Conservation (phyloP, 2,329 filamentous ascomycete species). For the Sporothrix brunneoviolacea region DNA sequence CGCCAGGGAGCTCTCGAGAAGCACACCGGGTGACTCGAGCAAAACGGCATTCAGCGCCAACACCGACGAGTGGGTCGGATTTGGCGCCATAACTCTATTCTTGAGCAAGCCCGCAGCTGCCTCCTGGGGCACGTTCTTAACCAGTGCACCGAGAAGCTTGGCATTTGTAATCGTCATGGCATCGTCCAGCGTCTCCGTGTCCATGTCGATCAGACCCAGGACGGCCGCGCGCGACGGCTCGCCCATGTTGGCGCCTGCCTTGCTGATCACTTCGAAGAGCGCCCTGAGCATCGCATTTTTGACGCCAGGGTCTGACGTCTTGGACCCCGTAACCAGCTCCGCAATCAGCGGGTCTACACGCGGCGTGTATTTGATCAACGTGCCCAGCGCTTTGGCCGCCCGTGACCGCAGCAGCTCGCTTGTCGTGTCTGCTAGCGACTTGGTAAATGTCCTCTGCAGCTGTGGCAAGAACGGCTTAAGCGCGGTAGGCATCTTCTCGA, state of each 20-base stretch:
- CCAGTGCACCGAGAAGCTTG: slow-evolving; percentile 78
- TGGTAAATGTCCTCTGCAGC: slow-evolving; percentile 92
- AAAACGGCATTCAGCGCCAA: slow-evolving; percentile 85
- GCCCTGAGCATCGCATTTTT: slow-evolving; percentile 96
- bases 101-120: slow-evolving; percentile 54
- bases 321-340: slow-evolving; percentile 91
- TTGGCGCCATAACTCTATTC: slow-evolving; percentile 69
- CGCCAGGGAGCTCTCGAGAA: slow-evolving; percentile 59
- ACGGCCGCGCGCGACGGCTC: slow-evolving; percentile 83
- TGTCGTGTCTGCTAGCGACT: slow-evolving; percentile 85
- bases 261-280: slow-evolving; percentile 91
- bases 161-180: slow-evolving; percentile 85
- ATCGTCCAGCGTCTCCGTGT: slow-evolving; percentile 66
- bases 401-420: slow-evolving; percentile 82
- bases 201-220: slow-evolving; percentile 78
- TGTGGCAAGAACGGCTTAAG: slow-evolving; percentile 96
- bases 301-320: slow-evolving; percentile 80
- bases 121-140: slow-evolving; percentile 75
- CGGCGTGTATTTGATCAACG: slow-evolving; percentile 89
- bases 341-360: slow-evolving; percentile 88
- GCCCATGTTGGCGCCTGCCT: slow-evolving; percentile 91
- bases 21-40: slow-evolving; percentile 65
- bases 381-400: slow-evolving; percentile 89
- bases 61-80: slow-evolving; percentile 71
- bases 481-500: slow-evolving; percentile 93